Evolutionary conservation across 2,329 filamentous ascomycete genomes (phyloP).

Genomic region (Aspergillus sp.): DNA sequence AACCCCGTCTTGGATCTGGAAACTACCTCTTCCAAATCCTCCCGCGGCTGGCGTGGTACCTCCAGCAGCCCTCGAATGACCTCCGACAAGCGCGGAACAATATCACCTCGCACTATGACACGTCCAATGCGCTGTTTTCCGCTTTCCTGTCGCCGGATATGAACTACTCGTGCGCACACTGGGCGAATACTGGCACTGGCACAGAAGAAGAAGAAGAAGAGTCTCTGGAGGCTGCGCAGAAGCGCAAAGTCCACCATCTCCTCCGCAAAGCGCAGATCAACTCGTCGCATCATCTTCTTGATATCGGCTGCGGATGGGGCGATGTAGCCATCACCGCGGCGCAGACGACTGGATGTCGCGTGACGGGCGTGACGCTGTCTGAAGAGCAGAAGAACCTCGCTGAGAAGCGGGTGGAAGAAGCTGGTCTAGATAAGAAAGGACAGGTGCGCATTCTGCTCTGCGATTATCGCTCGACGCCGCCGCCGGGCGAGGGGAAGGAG

Average conservation of each 20-base stretch:
- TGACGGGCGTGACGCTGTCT: slow-evolving; percentile 61
- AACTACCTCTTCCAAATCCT: slow-evolving; percentile 4
- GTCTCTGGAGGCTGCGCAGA: slow-evolving; percentile 49
- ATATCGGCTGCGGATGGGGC: slow-evolving; percentile 71
- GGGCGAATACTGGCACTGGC: slow-evolving; percentile 42
- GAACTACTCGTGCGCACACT: slow-evolving; percentile 48
- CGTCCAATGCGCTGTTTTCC: slow-evolving; percentile 39
- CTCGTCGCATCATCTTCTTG: slow-evolving; percentile 58
- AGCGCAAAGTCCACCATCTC: slow-evolving; percentile 58
- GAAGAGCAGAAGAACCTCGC: slow-evolving; percentile 61
- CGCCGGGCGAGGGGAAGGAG: slow-evolving; percentile 34
- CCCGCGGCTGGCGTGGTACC: slow-evolving; percentile 37
- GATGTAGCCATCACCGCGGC: slow-evolving; percentile 65
- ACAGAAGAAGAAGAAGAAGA: slow-evolving; percentile 9
- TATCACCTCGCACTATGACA: slow-evolving; percentile 65
- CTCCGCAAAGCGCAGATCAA: slow-evolving; percentile 59
- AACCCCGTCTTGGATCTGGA: slow-evolving; percentile 30
- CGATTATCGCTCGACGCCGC: slow-evolving; percentile 58
- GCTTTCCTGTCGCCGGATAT: slow-evolving; percentile 20
- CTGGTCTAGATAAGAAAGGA: slow-evolving; percentile 45
- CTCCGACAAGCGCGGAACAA: slow-evolving; percentile 55
- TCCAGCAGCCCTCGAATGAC: slow-evolving; percentile 52
- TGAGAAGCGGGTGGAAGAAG: slow-evolving; percentile 54
- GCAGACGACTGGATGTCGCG: slow-evolving; percentile 55
- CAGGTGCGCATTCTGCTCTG: slow-evolving; percentile 57